Conservation (phyloP, 208 protist species). For the Porcisia hertigi region DNA sequence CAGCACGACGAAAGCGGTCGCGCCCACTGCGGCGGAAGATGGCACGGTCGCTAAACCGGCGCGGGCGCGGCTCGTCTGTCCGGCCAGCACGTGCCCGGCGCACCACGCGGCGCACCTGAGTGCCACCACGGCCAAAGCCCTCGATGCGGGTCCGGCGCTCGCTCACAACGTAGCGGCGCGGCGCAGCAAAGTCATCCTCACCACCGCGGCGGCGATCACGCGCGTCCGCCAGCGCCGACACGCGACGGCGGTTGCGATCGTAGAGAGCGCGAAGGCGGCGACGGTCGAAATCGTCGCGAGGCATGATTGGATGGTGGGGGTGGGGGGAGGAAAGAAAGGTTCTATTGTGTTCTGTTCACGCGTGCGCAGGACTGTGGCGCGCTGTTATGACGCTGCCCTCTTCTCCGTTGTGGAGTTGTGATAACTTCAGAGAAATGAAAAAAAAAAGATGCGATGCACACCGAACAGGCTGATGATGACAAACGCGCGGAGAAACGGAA, state of each 20-base stretch:
- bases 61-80: neutral
- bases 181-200: constrained; percentile 53
- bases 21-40: constrained; percentile 63
- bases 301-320: constrained; percentile 31
- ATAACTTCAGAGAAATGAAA: neutral
- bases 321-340: too few species aligned
- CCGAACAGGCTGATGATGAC: neutral
- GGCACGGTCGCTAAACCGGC: constrained; percentile 64
- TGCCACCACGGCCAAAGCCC: constrained; percentile 82
- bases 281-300: constrained; percentile 72
- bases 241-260: constrained; percentile 77
- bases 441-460: neutral
- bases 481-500: neutral
- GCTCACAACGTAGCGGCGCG: constrained; percentile 80
- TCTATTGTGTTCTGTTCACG: neutral
- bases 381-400: neutral
- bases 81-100: constrained; percentile 15
- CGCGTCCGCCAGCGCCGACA: constrained; percentile 70
- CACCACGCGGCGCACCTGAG: constrained; percentile 60
- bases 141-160: constrained; percentile 68
- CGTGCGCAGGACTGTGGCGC: neutral
- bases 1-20: constrained; percentile 80
- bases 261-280: constrained; percentile 80
- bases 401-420: neutral
- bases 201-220: constrained; percentile 60